phyloP scores from a whole-genome alignment of 345 rosid genomes.

The Balakata baccata region DNA sequence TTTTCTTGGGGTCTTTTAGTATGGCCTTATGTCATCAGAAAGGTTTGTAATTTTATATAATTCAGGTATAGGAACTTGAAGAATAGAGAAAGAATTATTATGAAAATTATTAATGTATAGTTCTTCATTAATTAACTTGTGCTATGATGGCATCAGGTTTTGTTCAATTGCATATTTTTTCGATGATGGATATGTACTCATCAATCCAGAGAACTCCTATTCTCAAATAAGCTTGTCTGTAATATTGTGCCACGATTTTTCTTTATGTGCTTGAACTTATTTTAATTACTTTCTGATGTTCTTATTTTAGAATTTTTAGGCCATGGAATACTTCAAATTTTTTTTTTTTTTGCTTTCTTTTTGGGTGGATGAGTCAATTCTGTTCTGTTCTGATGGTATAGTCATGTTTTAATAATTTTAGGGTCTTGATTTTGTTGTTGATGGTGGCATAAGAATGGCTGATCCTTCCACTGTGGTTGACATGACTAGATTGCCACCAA shows the following conservation, averaged over 20 bases:
- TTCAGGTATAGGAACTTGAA: neutral
- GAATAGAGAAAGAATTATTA: neutral
- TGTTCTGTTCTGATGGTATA: neutral
- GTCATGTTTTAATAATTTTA: constrained; percentile 17
- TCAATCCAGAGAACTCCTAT: neutral
- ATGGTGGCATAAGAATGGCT: constrained; percentile 80
- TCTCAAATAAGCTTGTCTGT: neutral
- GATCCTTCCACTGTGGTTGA: constrained; percentile 89
- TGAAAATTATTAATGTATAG: neutral
- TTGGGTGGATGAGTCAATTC: neutral
- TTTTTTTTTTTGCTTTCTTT: neutral
- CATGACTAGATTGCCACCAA: constrained; percentile 69
- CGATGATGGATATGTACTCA: neutral
- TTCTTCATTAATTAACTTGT: neutral
- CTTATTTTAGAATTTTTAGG: neutral
- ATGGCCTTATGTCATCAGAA: neutral
- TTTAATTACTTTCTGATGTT: neutral
- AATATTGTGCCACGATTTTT: neutral
- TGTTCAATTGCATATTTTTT: neutral
- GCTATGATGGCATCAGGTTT: neutral
- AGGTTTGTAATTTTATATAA: neutral
- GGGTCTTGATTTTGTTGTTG: constrained; percentile 95
- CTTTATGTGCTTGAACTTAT: neutral
- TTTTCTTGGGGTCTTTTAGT: neutral
- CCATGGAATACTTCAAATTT: neutral